Evolutionary conservation across 2,329 filamentous ascomycete genomes (phyloP).

Genomic region (Daldinia sp.): DNA sequence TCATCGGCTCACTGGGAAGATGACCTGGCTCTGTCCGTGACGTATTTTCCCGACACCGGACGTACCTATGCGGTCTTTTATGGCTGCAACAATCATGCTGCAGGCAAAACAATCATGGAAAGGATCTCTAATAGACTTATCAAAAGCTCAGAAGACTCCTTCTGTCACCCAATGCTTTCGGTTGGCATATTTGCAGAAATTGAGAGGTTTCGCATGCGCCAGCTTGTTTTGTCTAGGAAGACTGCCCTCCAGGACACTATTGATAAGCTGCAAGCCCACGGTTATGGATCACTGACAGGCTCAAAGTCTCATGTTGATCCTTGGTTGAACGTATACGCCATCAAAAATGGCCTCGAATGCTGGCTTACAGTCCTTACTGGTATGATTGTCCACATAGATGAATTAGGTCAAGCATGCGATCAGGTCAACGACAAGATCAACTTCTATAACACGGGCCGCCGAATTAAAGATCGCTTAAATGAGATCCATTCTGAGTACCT

Average conservation of each 20-base stretch:
- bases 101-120: constrained; percentile 15
- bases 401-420: not conserved
- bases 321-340: constrained; percentile 8
- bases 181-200: constrained; percentile 8
- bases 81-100: constrained; percentile 38
- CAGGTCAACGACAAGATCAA: not conserved
- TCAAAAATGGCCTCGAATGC: constrained; percentile 1
- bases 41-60: constrained; percentile 41
- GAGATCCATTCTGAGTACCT: constrained; percentile 48
- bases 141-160: constrained; percentile 4
- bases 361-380: not conserved
- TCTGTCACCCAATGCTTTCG: constrained; percentile 10
- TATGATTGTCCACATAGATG: constrained; percentile 3
- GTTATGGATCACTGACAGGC: not conserved
- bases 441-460: not conserved
- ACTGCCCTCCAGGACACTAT: constrained; percentile 5
- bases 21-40: constrained; percentile 46
- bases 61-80: constrained; percentile 46
- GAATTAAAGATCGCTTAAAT: constrained; percentile 9
- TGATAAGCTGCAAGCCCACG: not conserved
- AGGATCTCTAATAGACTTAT: not conserved
- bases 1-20: constrained; percentile 45
- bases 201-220: constrained; percentile 5
- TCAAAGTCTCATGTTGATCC: not conserved
- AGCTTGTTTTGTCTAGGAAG: constrained; percentile 9